phyloP scores from a whole-genome alignment of 2,329 filamentous ascomycete species.

The Fusarium aywerte region DNA sequence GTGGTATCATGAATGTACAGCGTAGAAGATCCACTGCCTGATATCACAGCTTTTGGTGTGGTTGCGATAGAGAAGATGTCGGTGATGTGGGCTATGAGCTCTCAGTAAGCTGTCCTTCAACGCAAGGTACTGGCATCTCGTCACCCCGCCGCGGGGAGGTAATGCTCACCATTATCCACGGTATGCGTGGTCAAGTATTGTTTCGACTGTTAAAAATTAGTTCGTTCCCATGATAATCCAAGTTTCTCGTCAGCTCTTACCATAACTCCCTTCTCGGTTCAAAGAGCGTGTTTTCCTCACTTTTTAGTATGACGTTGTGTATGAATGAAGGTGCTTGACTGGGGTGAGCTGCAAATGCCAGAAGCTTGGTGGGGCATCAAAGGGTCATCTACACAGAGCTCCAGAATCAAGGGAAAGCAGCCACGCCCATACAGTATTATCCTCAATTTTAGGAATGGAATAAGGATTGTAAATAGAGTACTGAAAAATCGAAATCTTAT shows the following conservation, averaged over 20 bases:
- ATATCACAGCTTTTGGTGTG: constrained; percentile 78
- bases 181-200: constrained; percentile 96
- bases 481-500: background rate
- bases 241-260: constrained; percentile 30
- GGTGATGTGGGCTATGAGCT: constrained; percentile 74
- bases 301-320: constrained; percentile 42
- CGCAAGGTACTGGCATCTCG: constrained; percentile 18
- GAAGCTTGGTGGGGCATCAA: constrained; percentile 35
- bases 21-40: constrained; percentile 84
- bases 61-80: constrained; percentile 87
- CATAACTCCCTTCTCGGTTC: constrained; percentile 38
- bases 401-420: constrained; percentile 2
- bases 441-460: background rate
- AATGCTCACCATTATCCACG: constrained; percentile 78
- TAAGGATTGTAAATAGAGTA: background rate
- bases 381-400: constrained; percentile 28
- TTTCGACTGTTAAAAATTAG: constrained; percentile 75
- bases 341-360: constrained; percentile 26
- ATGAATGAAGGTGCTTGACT: constrained; percentile 37
- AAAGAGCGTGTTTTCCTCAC: constrained; percentile 12
- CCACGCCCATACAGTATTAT: background rate
- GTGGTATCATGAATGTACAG: constrained; percentile 83
- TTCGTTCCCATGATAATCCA: background rate
- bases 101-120: constrained; percentile 32
- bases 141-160: constrained; percentile 48